A percentile compares a stretch with the other conserved stretches of the same genome.
These are phyloP conservation scores for Cryphonectria parasitica DNA, from an alignment of 2,329 filamentous ascomycete genomes.

Conservation along the genomic window DNA sequence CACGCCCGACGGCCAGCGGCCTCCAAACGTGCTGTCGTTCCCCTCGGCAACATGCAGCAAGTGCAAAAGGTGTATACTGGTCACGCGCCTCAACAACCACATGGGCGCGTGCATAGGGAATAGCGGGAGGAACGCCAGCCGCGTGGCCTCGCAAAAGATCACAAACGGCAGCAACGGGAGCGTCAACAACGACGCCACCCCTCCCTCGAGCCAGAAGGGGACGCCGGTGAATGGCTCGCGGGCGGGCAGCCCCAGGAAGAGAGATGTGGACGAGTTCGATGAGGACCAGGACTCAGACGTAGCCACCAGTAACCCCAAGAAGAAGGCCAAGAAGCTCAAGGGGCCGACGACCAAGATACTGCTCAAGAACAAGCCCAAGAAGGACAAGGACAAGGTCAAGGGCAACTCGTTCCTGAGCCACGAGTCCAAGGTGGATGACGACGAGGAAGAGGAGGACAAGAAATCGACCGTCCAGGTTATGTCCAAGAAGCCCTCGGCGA, in stretches of 20 bases:
- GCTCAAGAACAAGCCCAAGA: slow-evolving; percentile 60
- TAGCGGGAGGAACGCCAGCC: slow-evolving; percentile 64
- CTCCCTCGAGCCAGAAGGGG: slow-evolving; percentile 65
- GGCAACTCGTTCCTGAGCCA: slow-evolving; percentile 53
- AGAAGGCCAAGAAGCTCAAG: slow-evolving; percentile 60
- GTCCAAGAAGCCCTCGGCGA: slow-evolving; percentile 48
- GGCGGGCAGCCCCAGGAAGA: slow-evolving; percentile 59
- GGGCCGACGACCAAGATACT: slow-evolving; percentile 56
- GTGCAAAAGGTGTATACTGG: slow-evolving; percentile 68
- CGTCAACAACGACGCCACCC: slow-evolving; percentile 60
- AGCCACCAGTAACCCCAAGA: slow-evolving; percentile 51
- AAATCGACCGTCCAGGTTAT: slow-evolving; percentile 45
- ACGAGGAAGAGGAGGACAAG: slow-evolving; percentile 42
- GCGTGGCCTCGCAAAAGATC: slow-evolving; percentile 66
- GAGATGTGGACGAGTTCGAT: slow-evolving; percentile 60
- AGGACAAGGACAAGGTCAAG: slow-evolving; percentile 59
- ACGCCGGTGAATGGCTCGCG: slow-evolving; percentile 61
- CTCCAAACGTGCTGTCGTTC: slow-evolving; percentile 65
- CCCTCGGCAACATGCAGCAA: slow-evolving; percentile 70
- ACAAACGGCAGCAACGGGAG: slow-evolving; percentile 55
- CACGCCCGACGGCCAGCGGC: slow-evolving; percentile 54
- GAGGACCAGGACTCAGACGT: slow-evolving; percentile 55
- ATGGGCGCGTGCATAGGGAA: slow-evolving; percentile 72
- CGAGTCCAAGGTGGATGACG: slow-evolving; percentile 48
- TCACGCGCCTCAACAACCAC: slow-evolving; percentile 68